phyloP scores from a whole-genome alignment of 2,329 filamentous ascomycete genomes.

The Mycocentrospora acerina region DNA sequence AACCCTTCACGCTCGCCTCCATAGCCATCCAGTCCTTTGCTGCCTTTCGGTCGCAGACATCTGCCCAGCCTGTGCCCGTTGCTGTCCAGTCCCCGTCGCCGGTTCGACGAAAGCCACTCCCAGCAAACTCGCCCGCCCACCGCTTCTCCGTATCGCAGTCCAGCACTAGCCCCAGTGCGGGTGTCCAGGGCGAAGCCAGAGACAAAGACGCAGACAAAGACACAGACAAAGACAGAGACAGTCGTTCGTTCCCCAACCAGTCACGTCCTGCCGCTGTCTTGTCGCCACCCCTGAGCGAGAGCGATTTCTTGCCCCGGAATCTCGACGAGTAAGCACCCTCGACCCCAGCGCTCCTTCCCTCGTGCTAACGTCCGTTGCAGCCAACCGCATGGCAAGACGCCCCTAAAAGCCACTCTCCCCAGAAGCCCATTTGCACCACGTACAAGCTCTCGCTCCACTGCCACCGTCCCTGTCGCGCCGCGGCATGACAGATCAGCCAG shows the following conservation, averaged over 20 bases:
- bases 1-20: conserved; percentile 41
- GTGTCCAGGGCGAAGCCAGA: too few relatives aligned
- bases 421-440: conserved; percentile 23
- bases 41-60: conserved; percentile 46
- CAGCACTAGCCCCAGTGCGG: conserved; percentile 42
- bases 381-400: conserved; percentile 39
- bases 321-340: conserved; percentile 41
- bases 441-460: conserved; percentile 23
- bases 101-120: conserved; percentile 58
- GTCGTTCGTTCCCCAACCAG: conserved; percentile 24
- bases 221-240: conserved; percentile 19
- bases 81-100: conserved; percentile 35
- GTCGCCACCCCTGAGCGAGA: conserved; percentile 36
- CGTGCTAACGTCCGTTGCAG: conserved; percentile 25
- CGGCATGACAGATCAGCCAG: conserved; percentile 42
- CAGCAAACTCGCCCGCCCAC: conserved; percentile 51
- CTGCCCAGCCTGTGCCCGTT: conserved; percentile 34
- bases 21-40: conserved; percentile 48
- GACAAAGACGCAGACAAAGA: conserved; percentile 19
- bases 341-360: conserved; percentile 2
- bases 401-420: conserved; percentile 27
- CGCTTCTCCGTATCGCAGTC: conserved; percentile 45
- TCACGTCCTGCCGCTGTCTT: conserved; percentile 22
- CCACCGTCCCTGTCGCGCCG: conserved; percentile 15
- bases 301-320: conserved; percentile 39